phyloP scores from a whole-genome alignment of 1,284 basidiomycete genomes.

The Sutorius eximius region DNA sequence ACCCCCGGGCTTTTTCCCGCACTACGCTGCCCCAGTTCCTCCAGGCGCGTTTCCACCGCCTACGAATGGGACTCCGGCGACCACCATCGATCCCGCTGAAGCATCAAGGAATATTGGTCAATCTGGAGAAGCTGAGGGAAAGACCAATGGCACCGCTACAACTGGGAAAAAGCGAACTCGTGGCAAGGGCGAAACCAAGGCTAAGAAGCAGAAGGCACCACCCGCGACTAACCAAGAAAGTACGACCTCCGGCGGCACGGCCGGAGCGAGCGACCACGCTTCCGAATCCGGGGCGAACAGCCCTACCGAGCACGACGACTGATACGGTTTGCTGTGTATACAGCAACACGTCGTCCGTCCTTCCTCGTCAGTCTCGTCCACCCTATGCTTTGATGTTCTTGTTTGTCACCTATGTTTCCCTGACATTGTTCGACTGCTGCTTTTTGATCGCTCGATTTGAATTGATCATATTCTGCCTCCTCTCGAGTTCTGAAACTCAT shows the following conservation, averaged over 20 bases:
- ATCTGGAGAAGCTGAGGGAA: constrained; percentile 16
- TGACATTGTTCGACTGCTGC: background rate
- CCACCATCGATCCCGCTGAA: constrained; percentile 31
- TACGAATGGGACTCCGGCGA: constrained; percentile 25
- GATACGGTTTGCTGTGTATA: constrained; percentile 12
- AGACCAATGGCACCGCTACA: constrained; percentile 26
- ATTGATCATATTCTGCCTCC: constrained; percentile 31
- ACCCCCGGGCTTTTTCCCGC: constrained; percentile 40
- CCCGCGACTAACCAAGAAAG: constrained; percentile 13
- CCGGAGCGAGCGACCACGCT: constrained; percentile 28
- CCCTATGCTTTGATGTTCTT: constrained; percentile 14
- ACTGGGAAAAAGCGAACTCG: constrained; percentile 35
- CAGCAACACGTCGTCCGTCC: constrained; percentile 5
- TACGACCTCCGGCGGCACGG: constrained; percentile 24
- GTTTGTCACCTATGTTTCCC: constrained; percentile 12
- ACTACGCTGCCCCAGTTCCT: constrained; percentile 21
- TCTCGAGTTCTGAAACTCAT: constrained; percentile 19
- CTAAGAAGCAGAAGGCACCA: constrained; percentile 38
- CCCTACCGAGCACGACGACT: constrained; percentile 24
- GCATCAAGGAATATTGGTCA: constrained; percentile 22
- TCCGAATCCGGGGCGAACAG: constrained; percentile 27
- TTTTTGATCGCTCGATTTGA: constrained; percentile 16
- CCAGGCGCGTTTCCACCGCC: constrained; percentile 32
- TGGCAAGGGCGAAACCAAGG: constrained; percentile 33
- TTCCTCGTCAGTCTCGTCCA: constrained; percentile 15